Evolutionary conservation across 495 filamentous ascomycete genomes (phyloP).

Genomic region (Xylaria nigripes): DNA sequence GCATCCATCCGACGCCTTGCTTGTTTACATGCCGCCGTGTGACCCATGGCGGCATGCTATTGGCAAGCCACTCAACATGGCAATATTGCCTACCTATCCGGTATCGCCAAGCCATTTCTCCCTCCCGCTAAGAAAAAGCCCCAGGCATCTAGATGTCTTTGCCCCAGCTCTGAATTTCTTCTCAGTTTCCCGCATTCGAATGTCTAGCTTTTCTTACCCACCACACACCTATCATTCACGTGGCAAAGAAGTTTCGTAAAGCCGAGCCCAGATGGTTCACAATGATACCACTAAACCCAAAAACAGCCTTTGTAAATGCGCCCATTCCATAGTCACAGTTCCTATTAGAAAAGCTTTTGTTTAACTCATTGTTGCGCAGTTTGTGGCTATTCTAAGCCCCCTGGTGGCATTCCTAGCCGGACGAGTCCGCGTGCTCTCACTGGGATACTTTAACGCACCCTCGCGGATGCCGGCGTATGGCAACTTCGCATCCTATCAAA

Average conservation of each 20-base stretch:
- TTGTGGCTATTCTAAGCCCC: not conserved
- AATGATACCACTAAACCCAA: not conserved
- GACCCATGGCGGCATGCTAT: not conserved
- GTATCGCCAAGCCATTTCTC: not conserved
- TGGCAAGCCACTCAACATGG: not conserved
- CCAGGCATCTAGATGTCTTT: too few relatives aligned
- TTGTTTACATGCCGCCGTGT: not conserved
- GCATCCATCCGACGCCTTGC: not conserved
- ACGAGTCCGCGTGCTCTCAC: not conserved
- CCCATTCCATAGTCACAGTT: too few relatives aligned
- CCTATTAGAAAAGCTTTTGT: too few relatives aligned
- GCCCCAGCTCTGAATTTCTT: too few relatives aligned
- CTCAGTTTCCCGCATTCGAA: too few relatives aligned
- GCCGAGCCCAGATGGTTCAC: not conserved
- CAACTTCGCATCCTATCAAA: conserved; percentile 14
- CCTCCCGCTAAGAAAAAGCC: not conserved
- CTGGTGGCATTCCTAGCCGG: not conserved
- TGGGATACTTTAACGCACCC: conserved; percentile 20
- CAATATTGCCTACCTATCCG: not conserved
- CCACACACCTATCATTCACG: not conserved
- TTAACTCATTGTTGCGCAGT: not conserved
- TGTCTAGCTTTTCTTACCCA: too few relatives aligned
- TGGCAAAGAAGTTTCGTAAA: not conserved
- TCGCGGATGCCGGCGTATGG: conserved; percentile 18
- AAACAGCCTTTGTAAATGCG: not conserved